Percentiles rank a stretch among this genome's conserved stretches.
phyloP scores from a whole-genome alignment of 192 early-diverging fungal genomes.

The Cetraspora pellucida region DNA sequence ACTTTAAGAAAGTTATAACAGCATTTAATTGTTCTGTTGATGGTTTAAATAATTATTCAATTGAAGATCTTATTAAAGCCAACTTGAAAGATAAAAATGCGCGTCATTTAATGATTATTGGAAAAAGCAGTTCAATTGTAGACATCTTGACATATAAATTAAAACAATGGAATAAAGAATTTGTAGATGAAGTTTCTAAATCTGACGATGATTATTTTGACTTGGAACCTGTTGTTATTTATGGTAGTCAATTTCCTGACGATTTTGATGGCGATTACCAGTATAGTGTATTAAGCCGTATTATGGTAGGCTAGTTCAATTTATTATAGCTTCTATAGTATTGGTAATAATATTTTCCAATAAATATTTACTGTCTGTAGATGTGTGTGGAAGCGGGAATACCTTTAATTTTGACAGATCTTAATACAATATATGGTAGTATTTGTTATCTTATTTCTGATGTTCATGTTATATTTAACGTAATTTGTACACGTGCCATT shows the following conservation, averaged over 20 bases:
- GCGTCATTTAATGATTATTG: slow-evolving; percentile 30
- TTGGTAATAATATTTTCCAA: too few species aligned
- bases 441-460: not conserved
- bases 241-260: slow-evolving; percentile 29
- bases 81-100: slow-evolving; percentile 22
- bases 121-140: slow-evolving; percentile 28
- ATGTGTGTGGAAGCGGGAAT: slow-evolving; percentile 27
- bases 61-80: slow-evolving; percentile 1
- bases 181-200: too few species aligned
- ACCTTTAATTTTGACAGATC: slow-evolving; percentile 32
- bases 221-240: slow-evolving; percentile 26
- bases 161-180: not conserved
- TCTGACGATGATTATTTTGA: too few species aligned
- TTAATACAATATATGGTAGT: slow-evolving; percentile 17
- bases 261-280: slow-evolving; percentile 1
- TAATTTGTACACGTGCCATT: not conserved
- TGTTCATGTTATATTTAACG: too few species aligned
- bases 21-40: not conserved
- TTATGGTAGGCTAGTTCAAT: slow-evolving; percentile 10
- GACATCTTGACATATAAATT: slow-evolving; percentile 18
- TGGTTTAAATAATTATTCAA: not conserved
- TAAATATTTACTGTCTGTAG: not conserved
- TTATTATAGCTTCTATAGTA: not conserved
- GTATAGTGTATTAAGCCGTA: slow-evolving; percentile 22
- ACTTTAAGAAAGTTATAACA: slow-evolving; percentile 1